phyloP scores from a whole-genome alignment of 257 asterid species.

The Rhazya stricta region DNA sequence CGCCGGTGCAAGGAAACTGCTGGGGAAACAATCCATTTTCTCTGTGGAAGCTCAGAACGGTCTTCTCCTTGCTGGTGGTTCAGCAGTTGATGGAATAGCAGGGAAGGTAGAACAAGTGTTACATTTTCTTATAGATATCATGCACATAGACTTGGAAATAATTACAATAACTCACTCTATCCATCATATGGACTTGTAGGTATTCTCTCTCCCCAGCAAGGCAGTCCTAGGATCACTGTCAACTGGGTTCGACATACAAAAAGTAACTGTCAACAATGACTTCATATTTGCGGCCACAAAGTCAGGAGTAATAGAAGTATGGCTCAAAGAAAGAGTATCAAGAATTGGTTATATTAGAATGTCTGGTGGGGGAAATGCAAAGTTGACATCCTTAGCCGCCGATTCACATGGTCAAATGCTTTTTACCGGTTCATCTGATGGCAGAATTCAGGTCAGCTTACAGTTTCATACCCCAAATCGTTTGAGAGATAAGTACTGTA shows the following conservation, averaged over 20 bases:
- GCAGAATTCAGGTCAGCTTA: conserved; percentile 57
- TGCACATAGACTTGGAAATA: neutral
- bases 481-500: neutral
- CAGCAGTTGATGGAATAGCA: conserved; percentile 64
- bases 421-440: conserved; percentile 65
- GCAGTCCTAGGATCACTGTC: conserved; percentile 53
- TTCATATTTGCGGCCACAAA: conserved; percentile 60
- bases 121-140: neutral
- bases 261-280: conserved; percentile 42
- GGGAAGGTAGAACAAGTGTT: conserved; percentile 52
- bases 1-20: conserved; percentile 58
- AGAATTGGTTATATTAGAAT: conserved; percentile 50
- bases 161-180: neutral
- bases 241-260: conserved; percentile 50
- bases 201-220: conserved; percentile 64
- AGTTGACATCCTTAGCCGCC: conserved; percentile 38
- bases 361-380: conserved; percentile 36
- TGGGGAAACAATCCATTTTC: conserved; percentile 66
- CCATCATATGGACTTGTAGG: conserved; percentile 30
- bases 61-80: conserved; percentile 48
- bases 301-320: conserved; percentile 64
- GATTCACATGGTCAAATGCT: conserved; percentile 64
- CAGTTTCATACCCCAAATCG: neutral
- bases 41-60: conserved; percentile 44
- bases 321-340: conserved; percentile 52